phyloP scores from a whole-genome alignment of 768 basidiomycete species.

The Termitomyces sp. region DNA sequence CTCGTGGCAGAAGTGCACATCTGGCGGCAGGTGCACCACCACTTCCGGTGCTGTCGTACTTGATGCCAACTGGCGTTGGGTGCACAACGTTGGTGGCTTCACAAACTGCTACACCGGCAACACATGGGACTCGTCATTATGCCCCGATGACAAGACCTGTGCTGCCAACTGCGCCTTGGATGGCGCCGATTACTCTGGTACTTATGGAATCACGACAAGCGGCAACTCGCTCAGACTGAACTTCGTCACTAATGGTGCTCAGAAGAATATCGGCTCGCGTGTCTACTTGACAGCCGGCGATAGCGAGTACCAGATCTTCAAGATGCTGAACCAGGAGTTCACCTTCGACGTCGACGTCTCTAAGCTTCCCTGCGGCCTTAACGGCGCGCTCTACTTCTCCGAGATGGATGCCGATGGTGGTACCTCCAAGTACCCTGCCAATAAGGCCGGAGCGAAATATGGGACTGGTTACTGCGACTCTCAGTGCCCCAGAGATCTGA shows the following conservation, averaged over 20 bases:
- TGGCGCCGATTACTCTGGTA: conserved; percentile 42
- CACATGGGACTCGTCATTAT: conserved; percentile 45
- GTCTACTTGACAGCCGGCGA: conserved; percentile 47
- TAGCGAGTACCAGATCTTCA: conserved; percentile 29
- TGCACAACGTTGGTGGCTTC: conserved; percentile 32
- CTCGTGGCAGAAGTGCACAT: conserved; percentile 45
- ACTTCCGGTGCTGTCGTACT: conserved; percentile 36
- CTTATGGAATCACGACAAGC: conserved; percentile 47
- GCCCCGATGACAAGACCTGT: conserved; percentile 44
- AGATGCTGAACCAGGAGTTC: conserved; percentile 9
- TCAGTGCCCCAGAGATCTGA: conserved; percentile 57
- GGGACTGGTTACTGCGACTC: conserved; percentile 66
- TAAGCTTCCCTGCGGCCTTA: conserved; percentile 53
- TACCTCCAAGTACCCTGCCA: conserved; percentile 35
- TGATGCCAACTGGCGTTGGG: conserved; percentile 57
- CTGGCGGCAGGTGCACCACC: conserved; percentile 36
- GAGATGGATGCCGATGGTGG: conserved; percentile 61
- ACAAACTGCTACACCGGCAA: conserved; percentile 53
- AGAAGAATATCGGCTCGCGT: conserved; percentile 37
- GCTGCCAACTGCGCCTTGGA: conserved; percentile 21
- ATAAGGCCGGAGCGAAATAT: conserved; percentile 52
- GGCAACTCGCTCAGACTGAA: conserved; percentile 43
- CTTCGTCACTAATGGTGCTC: conserved; percentile 35
- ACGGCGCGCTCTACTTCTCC: conserved; percentile 26
- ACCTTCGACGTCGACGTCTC: conserved; percentile 35